Evolutionary conservation across 2,329 filamentous ascomycete genomes (phyloP).

Genomic region (Sordariomycetes sp.): DNA sequence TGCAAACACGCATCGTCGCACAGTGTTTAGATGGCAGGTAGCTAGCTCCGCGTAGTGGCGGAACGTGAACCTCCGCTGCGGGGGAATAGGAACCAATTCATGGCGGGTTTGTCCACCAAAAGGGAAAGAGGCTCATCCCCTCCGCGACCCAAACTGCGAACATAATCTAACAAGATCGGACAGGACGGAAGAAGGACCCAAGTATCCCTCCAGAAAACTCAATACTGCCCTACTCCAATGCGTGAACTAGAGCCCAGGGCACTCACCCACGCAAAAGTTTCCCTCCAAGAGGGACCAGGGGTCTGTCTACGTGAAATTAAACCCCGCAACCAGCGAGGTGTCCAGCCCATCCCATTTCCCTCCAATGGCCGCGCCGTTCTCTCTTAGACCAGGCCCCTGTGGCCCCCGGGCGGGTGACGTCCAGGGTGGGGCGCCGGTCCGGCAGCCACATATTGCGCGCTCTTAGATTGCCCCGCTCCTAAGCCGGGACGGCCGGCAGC

Average conservation of each 20-base stretch:
- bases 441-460: not conserved
- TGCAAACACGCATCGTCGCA: not conserved
- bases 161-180: not conserved
- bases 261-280: not conserved
- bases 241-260: not conserved
- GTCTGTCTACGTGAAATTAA: not conserved
- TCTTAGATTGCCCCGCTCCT: not conserved
- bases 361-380: not conserved
- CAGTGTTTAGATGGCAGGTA: not conserved
- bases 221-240: not conserved
- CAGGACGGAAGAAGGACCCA: not conserved
- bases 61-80: not conserved
- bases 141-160: no score
- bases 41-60: not conserved
- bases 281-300: not conserved
- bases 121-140: not conserved
- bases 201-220: not conserved
- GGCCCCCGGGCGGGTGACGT: not conserved
- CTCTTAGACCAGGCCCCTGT: not conserved
- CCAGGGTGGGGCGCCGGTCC: not conserved
- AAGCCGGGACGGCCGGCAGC: not conserved
- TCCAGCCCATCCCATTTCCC: not conserved
- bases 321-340: not conserved
- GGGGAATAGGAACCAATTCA: not conserved
- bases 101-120: not conserved